phyloP scores from a whole-genome alignment of 129 eudicot species.

The Lactuca sativa region DNA sequence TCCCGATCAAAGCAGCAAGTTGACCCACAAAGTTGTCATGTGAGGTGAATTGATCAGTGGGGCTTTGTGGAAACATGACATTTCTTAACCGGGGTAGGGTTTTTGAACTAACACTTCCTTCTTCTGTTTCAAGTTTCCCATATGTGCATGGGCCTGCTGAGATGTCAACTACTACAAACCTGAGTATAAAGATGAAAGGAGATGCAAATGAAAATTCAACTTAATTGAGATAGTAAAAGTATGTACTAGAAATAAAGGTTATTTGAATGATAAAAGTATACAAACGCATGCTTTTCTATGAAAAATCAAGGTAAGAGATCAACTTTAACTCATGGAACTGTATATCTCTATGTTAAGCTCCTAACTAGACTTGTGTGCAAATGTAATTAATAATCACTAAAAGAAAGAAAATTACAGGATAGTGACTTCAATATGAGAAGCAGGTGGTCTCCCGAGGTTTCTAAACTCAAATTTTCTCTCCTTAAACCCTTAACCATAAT shows the following conservation, averaged over 20 bases:
- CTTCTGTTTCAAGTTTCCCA: constrained; percentile 98
- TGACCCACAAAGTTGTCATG: constrained; percentile 78
- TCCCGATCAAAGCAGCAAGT: constrained; percentile 74
- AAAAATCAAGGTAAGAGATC: too few relatives aligned
- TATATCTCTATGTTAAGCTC: too few relatives aligned
- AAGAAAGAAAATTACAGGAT: too few relatives aligned
- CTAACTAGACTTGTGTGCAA: too few relatives aligned
- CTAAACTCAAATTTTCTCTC: too few relatives aligned
- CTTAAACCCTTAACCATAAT: too few relatives aligned
- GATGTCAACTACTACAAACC: constrained; percentile 85
- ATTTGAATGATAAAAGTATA: too few relatives aligned
- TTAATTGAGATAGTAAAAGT: not conserved
- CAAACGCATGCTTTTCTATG: too few relatives aligned
- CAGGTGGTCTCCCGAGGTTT: too few relatives aligned
- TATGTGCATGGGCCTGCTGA: constrained; percentile 91
- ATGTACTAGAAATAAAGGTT: not conserved
- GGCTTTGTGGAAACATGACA: constrained; percentile 53
- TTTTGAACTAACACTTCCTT: constrained; percentile 88
- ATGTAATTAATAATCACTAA: too few relatives aligned
- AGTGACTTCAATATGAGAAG: too few relatives aligned
- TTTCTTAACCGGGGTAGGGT: constrained; percentile 77
- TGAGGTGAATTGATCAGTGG: constrained; percentile 49
- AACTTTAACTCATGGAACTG: too few relatives aligned
- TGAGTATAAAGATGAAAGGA: constrained; percentile 24
- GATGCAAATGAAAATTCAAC: constrained; percentile 7